Conservation (phyloP, 345 rosid genomes). For the Heritiera fomes region DNA sequence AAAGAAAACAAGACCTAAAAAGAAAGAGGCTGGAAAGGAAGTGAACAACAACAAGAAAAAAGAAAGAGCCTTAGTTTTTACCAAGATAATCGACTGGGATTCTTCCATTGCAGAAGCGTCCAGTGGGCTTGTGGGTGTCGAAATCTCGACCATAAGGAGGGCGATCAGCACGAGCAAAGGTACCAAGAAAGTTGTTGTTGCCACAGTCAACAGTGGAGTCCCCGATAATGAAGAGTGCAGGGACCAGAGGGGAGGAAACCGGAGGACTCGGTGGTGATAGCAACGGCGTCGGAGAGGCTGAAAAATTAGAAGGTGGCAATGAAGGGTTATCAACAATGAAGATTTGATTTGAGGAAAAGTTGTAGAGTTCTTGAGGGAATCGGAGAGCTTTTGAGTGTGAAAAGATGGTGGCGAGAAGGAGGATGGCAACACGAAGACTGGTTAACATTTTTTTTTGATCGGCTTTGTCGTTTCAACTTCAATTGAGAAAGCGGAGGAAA, state of each 20-base stretch:
- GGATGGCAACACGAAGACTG: background rate
- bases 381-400: slow-evolving; percentile 17
- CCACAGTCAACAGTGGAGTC: slow-evolving; percentile 91
- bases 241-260: slow-evolving; percentile 46
- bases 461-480: background rate
- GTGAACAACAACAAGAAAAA: background rate
- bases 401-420: background rate
- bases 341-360: slow-evolving; percentile 1
- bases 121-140: slow-evolving; percentile 77
- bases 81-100: slow-evolving; percentile 94
- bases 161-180: slow-evolving; percentile 87
- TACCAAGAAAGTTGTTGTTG: slow-evolving; percentile 82
- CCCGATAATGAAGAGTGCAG: slow-evolving; percentile 75
- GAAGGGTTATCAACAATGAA: background rate
- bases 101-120: slow-evolving; percentile 90
- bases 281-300: slow-evolving; percentile 24
- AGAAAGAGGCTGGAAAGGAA: background rate
- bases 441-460: slow-evolving; percentile 2
- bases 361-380: slow-evolving; percentile 18
- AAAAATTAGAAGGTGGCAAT: background rate
- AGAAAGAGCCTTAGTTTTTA: slow-evolving; percentile 13
- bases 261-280: background rate
- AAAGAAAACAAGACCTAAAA: background rate
- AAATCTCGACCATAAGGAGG: slow-evolving; percentile 95
- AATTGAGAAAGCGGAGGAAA: background rate